Base-by-base conservation (phyloP, 2,329 filamentous ascomycete species). In the Colletotrichum spinosum region DNA sequence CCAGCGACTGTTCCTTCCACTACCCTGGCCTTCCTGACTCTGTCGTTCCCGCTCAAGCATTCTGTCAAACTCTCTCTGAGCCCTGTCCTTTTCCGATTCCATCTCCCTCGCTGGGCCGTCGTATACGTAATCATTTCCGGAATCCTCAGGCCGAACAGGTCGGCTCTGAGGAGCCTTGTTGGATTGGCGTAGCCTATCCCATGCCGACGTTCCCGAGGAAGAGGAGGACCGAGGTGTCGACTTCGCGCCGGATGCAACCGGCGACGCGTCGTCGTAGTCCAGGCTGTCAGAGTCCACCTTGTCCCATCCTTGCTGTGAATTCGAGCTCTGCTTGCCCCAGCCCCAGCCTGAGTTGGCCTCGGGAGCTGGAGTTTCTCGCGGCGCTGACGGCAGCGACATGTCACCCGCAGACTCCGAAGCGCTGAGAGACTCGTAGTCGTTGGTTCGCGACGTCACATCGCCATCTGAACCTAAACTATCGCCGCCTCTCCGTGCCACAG, bases 11-110 rank as follows among this genome's bases (percentile, higher is more conserved):
- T 55, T 54, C 11, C 54, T 45, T 17, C 53, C 46, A 46, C 33
- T 39, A 9, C 50, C 42, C 42, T 52, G 52, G 9, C 44, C 44
- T 33, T 42, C 38, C 37, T 55, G 42, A 12, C 48, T 39, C 9
- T 45, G 71, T 25, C 80, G 74, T 63, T 86, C 84, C 12, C 76
- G 74, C 46, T 86, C 83, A 3, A 86, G 60, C 62, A 85, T 74
- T 17, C 75, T 75, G 64, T 86, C 84, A 68, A 86, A 86, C 37
- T 86, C 82, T 63, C 75, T 78, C 63, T 86, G 84, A 6, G 84
- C 83, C 67, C 82, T 77, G 8, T 77, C 77, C 70, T 79, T 84
- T 48, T 77, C 77, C 13, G 74, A 70, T 4, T 70, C 68, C 61
- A 71, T 77, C 25, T 81, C 78, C 58, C 78, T 77, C 8, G 81